Base-by-base conservation (phyloP, 2,329 filamentous ascomycete species). In the Aspergillus vadensis region DNA sequence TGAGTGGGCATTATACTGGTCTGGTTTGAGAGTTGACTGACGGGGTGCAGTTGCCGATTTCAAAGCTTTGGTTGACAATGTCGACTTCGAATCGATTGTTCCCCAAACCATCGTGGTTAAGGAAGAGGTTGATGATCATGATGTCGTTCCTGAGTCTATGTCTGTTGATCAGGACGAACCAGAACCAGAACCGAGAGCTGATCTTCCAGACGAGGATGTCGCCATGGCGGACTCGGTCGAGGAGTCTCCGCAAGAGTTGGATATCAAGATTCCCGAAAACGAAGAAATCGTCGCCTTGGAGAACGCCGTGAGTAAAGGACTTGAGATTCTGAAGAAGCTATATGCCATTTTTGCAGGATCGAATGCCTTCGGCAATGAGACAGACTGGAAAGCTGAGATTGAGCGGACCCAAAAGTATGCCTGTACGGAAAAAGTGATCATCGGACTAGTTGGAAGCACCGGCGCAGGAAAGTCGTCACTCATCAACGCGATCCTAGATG, bases 401-500 rank as follows among this genome's bases (percentile, higher is more conserved):
- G 25, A 41, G 2, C 14, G 36, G 2, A 51, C 38, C 0, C n/a
- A 44, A 3, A 5, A 15, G 0, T 48, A 27, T 21, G 27, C 55
- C 2, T 6, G 32, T 1, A 57, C n/a, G 4, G 52, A 38, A 5
- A 59, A 59, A 8, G 59, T 79, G 1, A 77, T 88, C 0, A 77
- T 88, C 17, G 86, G 85, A 5, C 82, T 89, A 1, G 81, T 86
- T 2, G 86, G 86, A 0, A 85, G 82, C 57, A 88, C 87, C 0
- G 86, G 86, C 0, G 82, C 83, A 1, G 86, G 86, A 0, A 89
- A 89, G 67, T 85, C 81, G 19, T 85, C 83, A 1, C 76, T 88
- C 0, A 87, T 89, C 70, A 89, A 88, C 66, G 86, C 86, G 0
- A 68, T 89, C 36, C 76, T 88, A 0, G 85, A 88, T 30, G 84